Conservation (phyloP, 2,329 filamentous ascomycete species). For the Pseudogymnoascus sp. region DNA sequence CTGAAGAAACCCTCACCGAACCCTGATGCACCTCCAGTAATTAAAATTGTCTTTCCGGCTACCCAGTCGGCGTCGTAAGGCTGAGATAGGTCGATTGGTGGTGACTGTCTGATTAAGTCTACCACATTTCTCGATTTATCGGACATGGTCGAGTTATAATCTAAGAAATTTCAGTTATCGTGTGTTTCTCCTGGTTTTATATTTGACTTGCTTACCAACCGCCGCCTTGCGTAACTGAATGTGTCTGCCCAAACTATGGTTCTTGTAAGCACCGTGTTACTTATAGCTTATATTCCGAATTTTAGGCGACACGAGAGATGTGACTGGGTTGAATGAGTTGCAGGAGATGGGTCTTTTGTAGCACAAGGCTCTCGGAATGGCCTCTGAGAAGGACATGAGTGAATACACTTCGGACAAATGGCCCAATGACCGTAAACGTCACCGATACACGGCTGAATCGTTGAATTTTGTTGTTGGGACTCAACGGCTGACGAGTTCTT, state of each 20-base stretch:
- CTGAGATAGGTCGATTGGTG: slow-evolving; percentile 37
- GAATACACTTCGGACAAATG: not conserved
- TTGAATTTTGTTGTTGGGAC: not conserved
- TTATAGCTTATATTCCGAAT: not conserved
- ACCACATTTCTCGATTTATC: not conserved
- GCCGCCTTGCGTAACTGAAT: not conserved
- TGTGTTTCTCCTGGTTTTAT: not conserved
- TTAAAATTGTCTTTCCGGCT: slow-evolving; percentile 48
- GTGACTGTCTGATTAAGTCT: slow-evolving; percentile 18
- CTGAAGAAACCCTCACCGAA: slow-evolving; percentile 48
- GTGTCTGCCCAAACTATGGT: not conserved
- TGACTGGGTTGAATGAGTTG: not conserved
- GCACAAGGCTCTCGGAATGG: not conserved
- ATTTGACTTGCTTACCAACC: not conserved
- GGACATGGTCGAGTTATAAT: not conserved
- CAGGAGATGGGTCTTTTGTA: not conserved
- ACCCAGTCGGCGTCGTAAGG: slow-evolving; percentile 40
- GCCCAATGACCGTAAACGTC: not conserved
- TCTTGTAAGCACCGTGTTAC: not conserved
- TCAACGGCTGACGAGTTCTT: not conserved
- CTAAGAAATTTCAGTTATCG: not conserved
- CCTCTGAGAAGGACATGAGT: not conserved
- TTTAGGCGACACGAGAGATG: not conserved
- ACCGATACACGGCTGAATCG: not conserved
- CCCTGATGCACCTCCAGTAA: slow-evolving; percentile 57